Conservation (phyloP, 2,329 filamentous ascomycete genomes). For the Cytospora schulzeri region DNA sequence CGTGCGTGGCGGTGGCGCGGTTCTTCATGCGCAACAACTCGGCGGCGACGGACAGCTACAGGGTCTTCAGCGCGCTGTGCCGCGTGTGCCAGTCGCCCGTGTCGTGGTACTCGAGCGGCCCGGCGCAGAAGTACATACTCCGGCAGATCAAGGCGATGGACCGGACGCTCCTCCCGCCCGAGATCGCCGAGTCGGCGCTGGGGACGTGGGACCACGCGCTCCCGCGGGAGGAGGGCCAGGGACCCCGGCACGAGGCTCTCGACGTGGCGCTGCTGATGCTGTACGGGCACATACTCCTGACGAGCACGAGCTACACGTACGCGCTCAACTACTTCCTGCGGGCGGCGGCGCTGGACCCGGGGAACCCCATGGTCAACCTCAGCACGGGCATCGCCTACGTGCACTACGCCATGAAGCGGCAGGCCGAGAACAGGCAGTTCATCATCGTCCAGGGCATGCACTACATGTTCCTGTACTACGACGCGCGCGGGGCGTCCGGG, state of each 20-base stretch:
- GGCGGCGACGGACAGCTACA: slow-evolving; percentile 79
- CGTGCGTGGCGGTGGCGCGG: slow-evolving; percentile 71
- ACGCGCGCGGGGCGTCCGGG: slow-evolving; percentile 48
- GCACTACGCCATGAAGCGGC: slow-evolving; percentile 85
- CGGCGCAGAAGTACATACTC: slow-evolving; percentile 87
- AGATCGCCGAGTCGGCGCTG: slow-evolving; percentile 46
- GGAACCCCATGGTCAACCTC: slow-evolving; percentile 78
- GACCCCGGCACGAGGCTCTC: slow-evolving; percentile 43
- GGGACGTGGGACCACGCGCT: slow-evolving; percentile 29
- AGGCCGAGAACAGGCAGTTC: slow-evolving; percentile 87
- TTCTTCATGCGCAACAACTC: slow-evolving; percentile 84
- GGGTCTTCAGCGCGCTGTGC: slow-evolving; percentile 79
- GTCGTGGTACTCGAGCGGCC: slow-evolving; percentile 76
- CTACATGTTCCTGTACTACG: slow-evolving; percentile 77
- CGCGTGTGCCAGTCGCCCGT: slow-evolving; percentile 73
- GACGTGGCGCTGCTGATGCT: slow-evolving; percentile 83
- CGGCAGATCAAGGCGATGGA: slow-evolving; percentile 92
- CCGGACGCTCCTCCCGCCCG: slow-evolving; percentile 58
- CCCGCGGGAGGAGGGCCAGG: slow-evolving; percentile 36
- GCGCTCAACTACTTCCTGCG: slow-evolving; percentile 83
- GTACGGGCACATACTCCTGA: slow-evolving; percentile 88
- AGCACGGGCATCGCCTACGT: slow-evolving; percentile 83
- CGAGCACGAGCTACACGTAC: slow-evolving; percentile 78
- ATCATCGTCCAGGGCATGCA: slow-evolving; percentile 81
- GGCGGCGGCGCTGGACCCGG: slow-evolving; percentile 71